Evolutionary conservation across 192 early-diverging fungal genomes (phyloP).

Genomic region (Cetraspora pellucida): DNA sequence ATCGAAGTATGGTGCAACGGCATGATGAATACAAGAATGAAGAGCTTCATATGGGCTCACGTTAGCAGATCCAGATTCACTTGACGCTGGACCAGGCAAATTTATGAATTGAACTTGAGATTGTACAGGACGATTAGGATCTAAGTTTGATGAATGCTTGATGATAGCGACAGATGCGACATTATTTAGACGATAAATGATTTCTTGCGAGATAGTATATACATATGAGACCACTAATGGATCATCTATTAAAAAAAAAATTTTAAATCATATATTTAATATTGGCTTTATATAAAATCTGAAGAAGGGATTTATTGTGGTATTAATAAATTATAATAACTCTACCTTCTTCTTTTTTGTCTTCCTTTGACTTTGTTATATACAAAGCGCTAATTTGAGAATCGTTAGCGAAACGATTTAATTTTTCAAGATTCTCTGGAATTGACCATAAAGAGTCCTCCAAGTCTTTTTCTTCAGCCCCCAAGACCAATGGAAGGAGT

Average conservation of each 20-base stretch:
- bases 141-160: conserved; percentile 73
- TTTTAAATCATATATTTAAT: neutral
- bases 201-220: conserved; percentile 71
- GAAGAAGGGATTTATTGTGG: neutral
- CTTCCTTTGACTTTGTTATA: conserved; percentile 76
- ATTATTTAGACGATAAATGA: conserved; percentile 73
- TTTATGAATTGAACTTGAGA: conserved; percentile 89
- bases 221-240: conserved; percentile 34
- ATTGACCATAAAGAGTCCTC: conserved; percentile 60
- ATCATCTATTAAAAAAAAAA: conserved; percentile 16
- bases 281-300: neutral
- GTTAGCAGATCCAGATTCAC: conserved; percentile 47
- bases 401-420: conserved; percentile 78
- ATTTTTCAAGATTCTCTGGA: conserved; percentile 73
- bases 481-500: conserved; percentile 74
- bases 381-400: conserved; percentile 70
- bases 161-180: conserved; percentile 78
- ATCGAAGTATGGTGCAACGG: conserved; percentile 94
- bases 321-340: neutral
- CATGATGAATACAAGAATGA: conserved; percentile 90
- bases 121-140: conserved; percentile 70
- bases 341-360: conserved; percentile 67
- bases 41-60: conserved; percentile 82
- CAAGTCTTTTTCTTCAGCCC: conserved; percentile 64
- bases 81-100: conserved; percentile 73